Evolutionary conservation across 768 basidiomycete species (phyloP).

Genomic region (Leccinum ochraceum): DNA sequence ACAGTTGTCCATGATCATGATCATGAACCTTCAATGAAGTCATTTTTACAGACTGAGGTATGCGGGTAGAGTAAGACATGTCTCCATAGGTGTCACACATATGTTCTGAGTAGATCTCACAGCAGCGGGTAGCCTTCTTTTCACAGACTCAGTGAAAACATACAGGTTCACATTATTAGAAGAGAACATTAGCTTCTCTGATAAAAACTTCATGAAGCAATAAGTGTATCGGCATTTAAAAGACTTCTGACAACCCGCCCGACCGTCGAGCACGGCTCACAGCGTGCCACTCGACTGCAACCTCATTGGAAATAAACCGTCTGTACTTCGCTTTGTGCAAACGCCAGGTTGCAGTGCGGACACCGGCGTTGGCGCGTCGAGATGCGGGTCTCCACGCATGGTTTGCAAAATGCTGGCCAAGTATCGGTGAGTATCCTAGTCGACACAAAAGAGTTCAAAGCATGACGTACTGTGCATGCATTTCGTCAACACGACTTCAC

Average conservation of each 20-base stretch:
- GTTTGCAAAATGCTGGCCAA: slow-evolving; percentile 74
- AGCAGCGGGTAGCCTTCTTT: no score
- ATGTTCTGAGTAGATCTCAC: no score
- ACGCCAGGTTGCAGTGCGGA: slow-evolving; percentile 80
- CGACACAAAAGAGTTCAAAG: not conserved
- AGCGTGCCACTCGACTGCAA: not conserved
- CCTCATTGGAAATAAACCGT: slow-evolving; percentile 57
- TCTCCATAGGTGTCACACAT: no score
- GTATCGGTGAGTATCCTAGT: not conserved
- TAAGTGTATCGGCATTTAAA: not conserved
- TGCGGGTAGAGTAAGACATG: no score
- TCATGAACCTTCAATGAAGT: no score
- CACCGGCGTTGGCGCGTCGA: slow-evolving; percentile 92
- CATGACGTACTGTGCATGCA: slow-evolving; percentile 84
- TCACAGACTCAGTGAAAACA: not conserved
- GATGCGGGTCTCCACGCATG: slow-evolving; percentile 85
- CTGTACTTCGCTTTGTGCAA: slow-evolving; percentile 84
- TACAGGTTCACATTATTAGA: not conserved
- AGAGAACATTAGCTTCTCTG: not conserved
- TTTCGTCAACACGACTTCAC: slow-evolving; percentile 79
- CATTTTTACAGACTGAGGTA: no score
- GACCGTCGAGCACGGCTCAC: not conserved
- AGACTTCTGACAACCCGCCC: not conserved
- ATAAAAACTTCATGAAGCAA: not conserved
- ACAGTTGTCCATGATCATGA: no score